Percentiles rank a stretch among this genome's conserved stretches.
phyloP scores from a whole-genome alignment of 768 basidiomycete species.

The Rhodotorula paludigena region DNA sequence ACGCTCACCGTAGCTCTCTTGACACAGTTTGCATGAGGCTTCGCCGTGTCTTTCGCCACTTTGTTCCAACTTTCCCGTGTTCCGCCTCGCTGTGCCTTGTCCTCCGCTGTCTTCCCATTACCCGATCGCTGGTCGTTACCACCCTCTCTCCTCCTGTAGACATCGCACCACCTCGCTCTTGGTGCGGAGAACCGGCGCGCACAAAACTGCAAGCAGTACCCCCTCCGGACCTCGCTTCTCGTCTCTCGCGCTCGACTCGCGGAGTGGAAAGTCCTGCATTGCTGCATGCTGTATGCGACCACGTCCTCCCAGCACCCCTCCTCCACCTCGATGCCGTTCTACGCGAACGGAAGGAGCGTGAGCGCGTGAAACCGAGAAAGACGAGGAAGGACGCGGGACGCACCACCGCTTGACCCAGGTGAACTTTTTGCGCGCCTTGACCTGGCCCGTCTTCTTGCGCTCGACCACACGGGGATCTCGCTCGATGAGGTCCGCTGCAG shows the following conservation, averaged over 20 bases:
- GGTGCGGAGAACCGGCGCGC: too few species aligned
- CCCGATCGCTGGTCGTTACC: background rate
- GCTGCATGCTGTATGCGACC: too few species aligned
- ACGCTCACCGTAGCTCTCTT: background rate
- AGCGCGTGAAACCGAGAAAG: background rate
- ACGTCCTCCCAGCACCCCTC: too few species aligned
- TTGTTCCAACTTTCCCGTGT: too few species aligned
- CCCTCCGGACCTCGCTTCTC: too few species aligned
- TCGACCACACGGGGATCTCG: conserved; percentile 98
- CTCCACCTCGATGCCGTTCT: too few species aligned
- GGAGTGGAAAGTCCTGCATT: too few species aligned
- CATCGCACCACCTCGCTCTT: too few species aligned
- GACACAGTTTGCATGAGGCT: conserved; percentile 10
- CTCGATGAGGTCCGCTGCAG: conserved; percentile 70
- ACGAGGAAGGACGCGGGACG: background rate
- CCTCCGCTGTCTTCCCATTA: background rate
- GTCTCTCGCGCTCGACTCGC: too few species aligned
- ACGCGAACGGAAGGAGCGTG: background rate
- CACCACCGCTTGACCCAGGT: conserved; percentile 77
- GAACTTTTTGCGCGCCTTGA: conserved; percentile 90
- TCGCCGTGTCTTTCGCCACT: too few species aligned
- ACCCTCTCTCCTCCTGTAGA: background rate
- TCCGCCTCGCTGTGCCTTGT: background rate
- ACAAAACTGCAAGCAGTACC: background rate
- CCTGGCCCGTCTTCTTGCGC: conserved; percentile 88